These are phyloP conservation scores for Phaeoacremonium minimum DNA, from an alignment of 2,329 filamentous ascomycete species.

Conservation along the genomic window DNA sequence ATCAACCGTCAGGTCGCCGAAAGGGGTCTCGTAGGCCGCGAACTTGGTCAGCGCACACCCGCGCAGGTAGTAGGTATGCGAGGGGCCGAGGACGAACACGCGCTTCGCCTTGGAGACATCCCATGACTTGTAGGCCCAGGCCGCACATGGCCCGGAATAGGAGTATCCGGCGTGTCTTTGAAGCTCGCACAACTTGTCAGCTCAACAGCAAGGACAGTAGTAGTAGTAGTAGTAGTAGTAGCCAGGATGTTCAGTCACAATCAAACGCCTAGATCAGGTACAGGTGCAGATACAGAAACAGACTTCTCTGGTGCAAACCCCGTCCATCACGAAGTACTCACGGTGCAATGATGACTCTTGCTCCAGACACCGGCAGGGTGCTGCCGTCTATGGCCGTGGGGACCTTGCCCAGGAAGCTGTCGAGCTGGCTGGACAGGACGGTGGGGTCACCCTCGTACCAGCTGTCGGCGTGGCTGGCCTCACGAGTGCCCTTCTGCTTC, in stretches of 20 bases:
- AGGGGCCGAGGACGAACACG: slow-evolving; percentile 88
- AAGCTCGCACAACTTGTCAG: neutral
- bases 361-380: slow-evolving; percentile 64
- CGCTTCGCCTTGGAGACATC: slow-evolving; percentile 80
- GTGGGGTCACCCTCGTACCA: slow-evolving; percentile 72
- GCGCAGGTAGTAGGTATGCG: slow-evolving; percentile 78
- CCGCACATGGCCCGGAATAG: slow-evolving; percentile 88
- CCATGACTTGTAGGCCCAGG: slow-evolving; percentile 88
- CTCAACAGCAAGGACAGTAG: neutral
- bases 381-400: slow-evolving; percentile 58
- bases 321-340: slow-evolving; percentile 45
- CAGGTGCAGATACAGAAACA: neutral
- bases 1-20: slow-evolving; percentile 68
- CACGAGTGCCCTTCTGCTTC: slow-evolving; percentile 28
- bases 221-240: slow-evolving; percentile 3
- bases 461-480: slow-evolving; percentile 73
- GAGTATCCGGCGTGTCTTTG: slow-evolving; percentile 91
- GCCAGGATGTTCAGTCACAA: neutral
- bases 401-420: slow-evolving; percentile 69
- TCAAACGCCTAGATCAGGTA: slow-evolving; percentile 9
- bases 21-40: slow-evolving; percentile 66
- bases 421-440: slow-evolving; percentile 64
- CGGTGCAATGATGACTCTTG: slow-evolving; percentile 89
- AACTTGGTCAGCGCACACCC: slow-evolving; percentile 75
- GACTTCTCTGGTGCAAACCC: neutral